phyloP scores from a whole-genome alignment of 2,329 filamentous ascomycete genomes.

The Amesomyces nigricolor region DNA sequence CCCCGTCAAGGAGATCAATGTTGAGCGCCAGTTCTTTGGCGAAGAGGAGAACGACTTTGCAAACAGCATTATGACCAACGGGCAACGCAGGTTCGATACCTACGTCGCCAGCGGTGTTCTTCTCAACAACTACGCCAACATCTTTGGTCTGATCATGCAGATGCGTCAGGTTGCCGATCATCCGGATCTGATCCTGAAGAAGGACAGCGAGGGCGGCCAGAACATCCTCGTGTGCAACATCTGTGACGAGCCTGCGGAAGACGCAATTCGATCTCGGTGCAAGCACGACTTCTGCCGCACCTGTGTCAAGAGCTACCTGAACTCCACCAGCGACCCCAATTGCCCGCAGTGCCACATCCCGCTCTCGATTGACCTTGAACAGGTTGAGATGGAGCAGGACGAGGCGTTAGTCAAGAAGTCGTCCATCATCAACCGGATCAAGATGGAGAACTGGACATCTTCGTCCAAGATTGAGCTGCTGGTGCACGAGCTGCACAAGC shows the following conservation, averaged over 20 bases:
- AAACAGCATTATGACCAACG: constrained; percentile 89
- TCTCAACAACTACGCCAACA: constrained; percentile 97
- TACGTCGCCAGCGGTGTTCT: constrained; percentile 93
- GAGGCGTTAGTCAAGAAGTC: constrained; percentile 83
- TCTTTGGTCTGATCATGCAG: constrained; percentile 98
- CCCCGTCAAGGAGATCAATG: constrained; percentile 85
- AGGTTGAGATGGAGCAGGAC: constrained; percentile 91
- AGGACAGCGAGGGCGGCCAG: constrained; percentile 76
- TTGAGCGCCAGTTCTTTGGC: constrained; percentile 94
- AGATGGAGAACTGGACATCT: constrained; percentile 98
- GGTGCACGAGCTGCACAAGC: constrained; percentile 86
- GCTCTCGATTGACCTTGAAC: constrained; percentile 85
- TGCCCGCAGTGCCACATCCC: constrained; percentile 91
- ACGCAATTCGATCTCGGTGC: constrained; percentile 86
- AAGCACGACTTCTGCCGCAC: constrained; percentile 87
- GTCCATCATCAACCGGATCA: constrained; percentile 96
- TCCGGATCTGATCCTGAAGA: constrained; percentile 88
- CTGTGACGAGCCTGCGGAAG: constrained; percentile 93
- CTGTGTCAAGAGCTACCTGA: constrained; percentile 74
- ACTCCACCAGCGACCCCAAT: constrained; percentile 68
- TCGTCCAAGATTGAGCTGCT: constrained; percentile 97
- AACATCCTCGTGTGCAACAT: constrained; percentile 90
- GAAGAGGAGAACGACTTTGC: constrained; percentile 96
- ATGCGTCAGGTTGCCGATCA: constrained; percentile 98
- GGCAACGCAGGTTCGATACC: constrained; percentile 83